phyloP scores from a whole-genome alignment of 257 asterid genomes.

The Solanum neorickii region DNA sequence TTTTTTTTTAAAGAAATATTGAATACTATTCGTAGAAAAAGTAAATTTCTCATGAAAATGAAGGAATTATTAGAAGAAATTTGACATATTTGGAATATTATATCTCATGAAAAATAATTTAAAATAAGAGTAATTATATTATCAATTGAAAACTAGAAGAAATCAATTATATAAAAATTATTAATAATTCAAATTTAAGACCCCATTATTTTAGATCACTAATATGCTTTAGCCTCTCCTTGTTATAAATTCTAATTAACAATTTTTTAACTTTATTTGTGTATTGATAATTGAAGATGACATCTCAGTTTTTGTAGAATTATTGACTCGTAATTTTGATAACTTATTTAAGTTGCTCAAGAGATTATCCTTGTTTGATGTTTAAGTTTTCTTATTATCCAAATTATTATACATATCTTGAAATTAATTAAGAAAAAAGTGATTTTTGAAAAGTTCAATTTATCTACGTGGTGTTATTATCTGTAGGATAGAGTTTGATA shows the following conservation, averaged over 20 bases:
- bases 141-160: no score
- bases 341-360: background rate
- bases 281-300: background rate
- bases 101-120: no score
- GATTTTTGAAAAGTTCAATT: background rate
- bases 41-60: no score
- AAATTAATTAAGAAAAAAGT: background rate
- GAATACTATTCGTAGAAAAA: no score
- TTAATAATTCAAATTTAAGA: no score
- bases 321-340: background rate
- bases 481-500: background rate
- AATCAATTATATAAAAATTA: no score
- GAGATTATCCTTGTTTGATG: background rate
- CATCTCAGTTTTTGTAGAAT: background rate
- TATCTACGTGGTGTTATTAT: background rate
- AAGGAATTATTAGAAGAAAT: no score
- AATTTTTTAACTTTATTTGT: background rate
- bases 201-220: accelerated
- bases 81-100: no score
- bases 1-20: no score
- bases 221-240: no score
- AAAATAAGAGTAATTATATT: no score
- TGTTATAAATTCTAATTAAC: no score
- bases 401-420: background rate
- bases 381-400: background rate